A percentile compares a stretch with the other conserved stretches of the same genome.
Conservation (phyloP, 768 basidiomycete genomes). For the Tylopilus vinaceipallidus region DNA sequence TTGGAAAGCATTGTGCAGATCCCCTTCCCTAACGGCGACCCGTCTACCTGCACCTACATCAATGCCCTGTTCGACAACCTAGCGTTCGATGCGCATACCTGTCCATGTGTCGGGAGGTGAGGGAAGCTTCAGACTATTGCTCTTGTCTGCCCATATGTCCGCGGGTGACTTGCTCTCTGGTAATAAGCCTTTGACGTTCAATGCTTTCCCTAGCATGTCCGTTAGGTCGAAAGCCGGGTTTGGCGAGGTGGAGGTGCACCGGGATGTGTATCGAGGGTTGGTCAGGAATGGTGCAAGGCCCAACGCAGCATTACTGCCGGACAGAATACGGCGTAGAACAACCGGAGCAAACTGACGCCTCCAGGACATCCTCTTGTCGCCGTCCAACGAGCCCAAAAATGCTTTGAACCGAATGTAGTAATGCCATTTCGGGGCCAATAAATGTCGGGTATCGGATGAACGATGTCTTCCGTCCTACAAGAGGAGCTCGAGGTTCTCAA, state of each 20-base stretch:
- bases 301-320: not conserved
- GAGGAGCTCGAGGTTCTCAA: constrained; percentile 86
- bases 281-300: not conserved
- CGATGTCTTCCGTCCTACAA: constrained; percentile 62
- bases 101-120: constrained; percentile 53
- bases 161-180: constrained; percentile 30
- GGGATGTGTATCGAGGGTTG: constrained; percentile 11
- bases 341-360: constrained; percentile 11
- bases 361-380: constrained; percentile 21
- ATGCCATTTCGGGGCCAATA: constrained; percentile 14
- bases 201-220: constrained; percentile 14
- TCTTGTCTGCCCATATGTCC: constrained; percentile 35
- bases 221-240: constrained; percentile 3
- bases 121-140: constrained; percentile 20
- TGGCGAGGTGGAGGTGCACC: constrained; percentile 5
- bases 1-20: constrained; percentile 46
- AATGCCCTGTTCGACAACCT: no score
- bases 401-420: constrained; percentile 13
- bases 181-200: constrained; percentile 13
- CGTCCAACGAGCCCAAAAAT: constrained; percentile 4
- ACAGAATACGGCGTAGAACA: constrained; percentile 11
- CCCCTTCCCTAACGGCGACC: constrained; percentile 43
- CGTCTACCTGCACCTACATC: constrained; percentile 61
- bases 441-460: constrained; percentile 28
- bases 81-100: constrained; percentile 32